Conservation (phyloP, 2,329 filamentous ascomycete genomes). For the Aspergillus puulaauensis region DNA sequence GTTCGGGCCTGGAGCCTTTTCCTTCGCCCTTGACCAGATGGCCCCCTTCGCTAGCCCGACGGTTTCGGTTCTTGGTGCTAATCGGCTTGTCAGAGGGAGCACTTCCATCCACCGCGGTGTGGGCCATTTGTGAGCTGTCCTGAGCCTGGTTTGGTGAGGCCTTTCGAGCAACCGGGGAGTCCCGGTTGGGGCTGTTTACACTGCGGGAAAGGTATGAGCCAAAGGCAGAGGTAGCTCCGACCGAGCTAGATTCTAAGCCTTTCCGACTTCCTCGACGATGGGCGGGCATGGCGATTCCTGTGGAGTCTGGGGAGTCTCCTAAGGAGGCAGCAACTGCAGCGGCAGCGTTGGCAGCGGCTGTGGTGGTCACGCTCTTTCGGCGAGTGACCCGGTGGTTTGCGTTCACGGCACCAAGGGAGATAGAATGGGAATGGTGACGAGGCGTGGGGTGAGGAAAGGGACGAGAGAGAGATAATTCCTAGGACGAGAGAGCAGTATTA, state of each 20-base stretch:
- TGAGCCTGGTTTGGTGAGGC: slow-evolving; percentile 34
- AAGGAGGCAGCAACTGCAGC: slow-evolving; percentile 62
- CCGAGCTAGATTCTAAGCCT: slow-evolving; percentile 66
- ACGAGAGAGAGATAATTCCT: slow-evolving; percentile 58
- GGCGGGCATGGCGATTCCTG: slow-evolving; percentile 57
- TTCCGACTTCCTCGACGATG: slow-evolving; percentile 55
- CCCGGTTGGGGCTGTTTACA: slow-evolving; percentile 36
- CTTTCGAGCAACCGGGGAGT: slow-evolving; percentile 38
- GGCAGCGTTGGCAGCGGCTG: slow-evolving; percentile 69
- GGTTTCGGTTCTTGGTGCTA: slow-evolving; percentile 55
- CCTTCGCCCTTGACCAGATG: slow-evolving; percentile 75
- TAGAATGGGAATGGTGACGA: slow-evolving; percentile 77
- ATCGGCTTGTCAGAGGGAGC: slow-evolving; percentile 49
- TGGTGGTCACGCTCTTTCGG: slow-evolving; percentile 87
- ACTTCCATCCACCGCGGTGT: slow-evolving; percentile 45
- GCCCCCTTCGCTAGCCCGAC: slow-evolving; percentile 81
- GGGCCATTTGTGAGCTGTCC: slow-evolving; percentile 13
- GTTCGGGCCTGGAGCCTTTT: slow-evolving; percentile 77
- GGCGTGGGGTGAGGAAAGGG: slow-evolving; percentile 68
- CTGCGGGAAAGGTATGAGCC: slow-evolving; percentile 44
- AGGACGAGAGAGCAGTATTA: slow-evolving; percentile 23
- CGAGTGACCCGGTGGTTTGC: slow-evolving; percentile 82
- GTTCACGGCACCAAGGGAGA: slow-evolving; percentile 75
- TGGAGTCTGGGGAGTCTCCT: slow-evolving; percentile 60
- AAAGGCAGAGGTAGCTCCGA: slow-evolving; percentile 41